phyloP scores from a whole-genome alignment of 352 stramenopile species.

The Phytophthora crassamura region DNA sequence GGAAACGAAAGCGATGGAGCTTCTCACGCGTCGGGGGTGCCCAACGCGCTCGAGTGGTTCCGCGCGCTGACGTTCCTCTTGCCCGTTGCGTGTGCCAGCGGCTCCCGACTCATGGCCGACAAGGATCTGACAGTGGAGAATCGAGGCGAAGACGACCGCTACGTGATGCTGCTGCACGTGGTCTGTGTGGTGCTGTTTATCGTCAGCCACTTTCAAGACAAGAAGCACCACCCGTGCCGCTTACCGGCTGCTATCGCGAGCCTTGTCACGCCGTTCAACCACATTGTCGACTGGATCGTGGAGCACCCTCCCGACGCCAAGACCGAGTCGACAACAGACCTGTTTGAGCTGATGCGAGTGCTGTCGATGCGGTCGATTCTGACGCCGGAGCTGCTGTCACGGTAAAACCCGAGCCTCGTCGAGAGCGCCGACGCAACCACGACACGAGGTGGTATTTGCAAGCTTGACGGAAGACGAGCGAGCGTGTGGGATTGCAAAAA shows the following conservation, averaged over 20 bases:
- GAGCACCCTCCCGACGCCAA: conserved; percentile 60
- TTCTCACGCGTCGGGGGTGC: conserved; percentile 37
- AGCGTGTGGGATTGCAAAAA: conserved; percentile 15
- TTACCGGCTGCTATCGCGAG: conserved; percentile 47
- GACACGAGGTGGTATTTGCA: conserved; percentile 8
- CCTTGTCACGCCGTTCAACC: conserved; percentile 66
- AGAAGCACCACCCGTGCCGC: conserved; percentile 44
- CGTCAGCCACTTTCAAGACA: conserved; percentile 59
- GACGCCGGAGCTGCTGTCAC: conserved; percentile 42
- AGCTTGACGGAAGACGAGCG: conserved; percentile 8
- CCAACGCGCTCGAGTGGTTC: conserved; percentile 73
- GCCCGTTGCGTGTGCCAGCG: conserved; percentile 75
- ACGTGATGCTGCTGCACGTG: conserved; percentile 80
- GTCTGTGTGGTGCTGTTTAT: conserved; percentile 79
- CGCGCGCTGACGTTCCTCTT: conserved; percentile 75
- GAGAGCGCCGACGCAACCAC: neutral
- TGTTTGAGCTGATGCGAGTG: conserved; percentile 78
- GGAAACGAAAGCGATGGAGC: conserved; percentile 30
- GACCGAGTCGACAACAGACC: conserved; percentile 59
- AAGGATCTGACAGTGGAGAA: conserved; percentile 51
- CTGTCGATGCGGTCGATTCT: conserved; percentile 61
- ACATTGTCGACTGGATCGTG: conserved; percentile 61
- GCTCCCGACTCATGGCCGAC: conserved; percentile 55
- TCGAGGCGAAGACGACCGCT: conserved; percentile 78
- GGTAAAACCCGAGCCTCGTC: conserved; percentile 16